phyloP scores from a whole-genome alignment of 306 rosid species.

The Acacia confusa region DNA sequence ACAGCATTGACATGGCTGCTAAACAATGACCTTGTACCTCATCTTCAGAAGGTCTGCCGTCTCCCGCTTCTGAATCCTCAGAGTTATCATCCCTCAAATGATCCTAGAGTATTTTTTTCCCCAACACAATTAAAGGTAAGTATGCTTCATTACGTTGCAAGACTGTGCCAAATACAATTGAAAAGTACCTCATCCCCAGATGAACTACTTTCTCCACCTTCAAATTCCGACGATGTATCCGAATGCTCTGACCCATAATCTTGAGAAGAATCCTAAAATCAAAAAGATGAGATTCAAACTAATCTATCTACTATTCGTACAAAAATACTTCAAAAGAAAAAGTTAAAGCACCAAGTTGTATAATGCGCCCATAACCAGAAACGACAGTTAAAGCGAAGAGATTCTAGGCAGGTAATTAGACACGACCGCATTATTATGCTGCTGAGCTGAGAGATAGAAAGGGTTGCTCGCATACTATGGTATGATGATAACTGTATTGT shows the following conservation, averaged over 20 bases:
- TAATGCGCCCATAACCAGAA: background rate
- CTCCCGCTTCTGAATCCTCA: slow-evolving; percentile 36
- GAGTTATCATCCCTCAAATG: slow-evolving; percentile 5
- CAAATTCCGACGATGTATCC: slow-evolving; percentile 12
- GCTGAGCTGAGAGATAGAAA: background rate
- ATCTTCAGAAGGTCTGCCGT: slow-evolving; percentile 22
- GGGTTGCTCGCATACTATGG: background rate
- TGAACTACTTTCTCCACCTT: slow-evolving; percentile 22
- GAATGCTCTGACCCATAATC: slow-evolving; percentile 12
- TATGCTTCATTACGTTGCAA: background rate
- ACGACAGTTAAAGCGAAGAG: background rate
- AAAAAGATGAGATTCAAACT: background rate
- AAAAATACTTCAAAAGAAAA: background rate
- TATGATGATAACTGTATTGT: background rate
- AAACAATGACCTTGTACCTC: slow-evolving; percentile 44
- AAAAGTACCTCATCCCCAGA: slow-evolving; percentile 4
- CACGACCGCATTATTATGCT: background rate
- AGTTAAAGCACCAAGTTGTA: background rate
- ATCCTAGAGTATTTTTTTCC: background rate
- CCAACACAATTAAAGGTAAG: background rate
- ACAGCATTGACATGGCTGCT: background rate
- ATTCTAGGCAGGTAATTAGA: background rate
- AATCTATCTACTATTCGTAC: background rate
- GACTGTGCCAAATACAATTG: background rate
- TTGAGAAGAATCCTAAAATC: slow-evolving; percentile 36